These are phyloP conservation scores for Paecilomyces fulvus DNA, from an alignment of 2,329 filamentous ascomycete genomes.

Conservation along the genomic window DNA sequence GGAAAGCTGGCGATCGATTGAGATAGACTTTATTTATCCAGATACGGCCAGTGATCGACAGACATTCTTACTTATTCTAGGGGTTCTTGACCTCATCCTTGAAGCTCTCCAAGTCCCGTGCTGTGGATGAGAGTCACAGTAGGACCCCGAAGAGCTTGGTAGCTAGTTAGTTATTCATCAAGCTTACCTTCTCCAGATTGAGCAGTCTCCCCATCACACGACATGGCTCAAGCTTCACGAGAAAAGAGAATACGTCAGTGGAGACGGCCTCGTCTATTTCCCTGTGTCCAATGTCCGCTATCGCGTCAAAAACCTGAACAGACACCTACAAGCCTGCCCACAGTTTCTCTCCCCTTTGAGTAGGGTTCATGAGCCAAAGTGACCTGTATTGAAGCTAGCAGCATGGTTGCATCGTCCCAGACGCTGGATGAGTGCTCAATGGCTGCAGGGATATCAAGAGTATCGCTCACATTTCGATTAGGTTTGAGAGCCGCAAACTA, in stretches of 20 bases:
- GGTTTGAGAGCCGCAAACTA: background rate
- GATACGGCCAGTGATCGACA: background rate
- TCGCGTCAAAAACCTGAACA: background rate
- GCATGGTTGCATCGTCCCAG: background rate
- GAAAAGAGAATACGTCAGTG: background rate
- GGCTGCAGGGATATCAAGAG: background rate
- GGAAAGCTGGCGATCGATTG: background rate
- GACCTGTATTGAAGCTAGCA: background rate
- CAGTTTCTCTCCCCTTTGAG: background rate
- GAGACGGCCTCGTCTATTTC: background rate
- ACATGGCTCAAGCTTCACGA: background rate
- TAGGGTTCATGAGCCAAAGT: background rate
- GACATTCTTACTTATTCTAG: background rate
- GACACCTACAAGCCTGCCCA: background rate
- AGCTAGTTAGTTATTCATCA: background rate
- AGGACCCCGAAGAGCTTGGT: background rate
- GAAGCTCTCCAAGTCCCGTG: background rate
- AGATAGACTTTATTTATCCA: background rate
- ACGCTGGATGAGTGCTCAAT: background rate
- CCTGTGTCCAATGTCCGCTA: background rate
- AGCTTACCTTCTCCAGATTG: background rate
- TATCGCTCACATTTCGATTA: background rate
- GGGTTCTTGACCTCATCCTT: background rate
- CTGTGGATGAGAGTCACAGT: background rate
- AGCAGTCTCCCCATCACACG: background rate